Base-by-base conservation (phyloP, 2,329 filamentous ascomycete genomes). In the Hypoxylon sp. region DNA sequence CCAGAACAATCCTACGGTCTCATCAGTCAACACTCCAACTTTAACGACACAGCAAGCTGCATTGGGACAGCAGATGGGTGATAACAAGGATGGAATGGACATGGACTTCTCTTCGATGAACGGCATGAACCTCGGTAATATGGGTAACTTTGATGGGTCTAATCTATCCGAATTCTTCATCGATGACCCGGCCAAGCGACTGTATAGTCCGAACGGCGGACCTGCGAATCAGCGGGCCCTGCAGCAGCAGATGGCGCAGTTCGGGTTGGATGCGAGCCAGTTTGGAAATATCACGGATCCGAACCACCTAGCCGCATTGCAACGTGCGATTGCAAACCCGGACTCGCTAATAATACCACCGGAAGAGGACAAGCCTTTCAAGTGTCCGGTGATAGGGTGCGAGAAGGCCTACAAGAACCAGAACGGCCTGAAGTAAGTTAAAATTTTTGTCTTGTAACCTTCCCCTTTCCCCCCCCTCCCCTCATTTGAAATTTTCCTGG, bases 371-470 rank as follows among this genome's bases (percentile, higher is more conserved):
- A 99, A 98, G 80, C 95, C 95, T 0, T 99, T 97, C 84, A 92
- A 94, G 76, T 99, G 95, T 74, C 95, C 95, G 1, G 95, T 99
- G 52, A 97, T 99, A 76, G 95, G 95, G 5, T 99, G 95, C 74
- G 95, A 98, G 78, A 99, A 99, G 83, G 94, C 95, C 0, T 99
- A 99, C 82, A 99, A 99, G 85, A 99, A 99, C 78, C 95, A 98
- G 77, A 99, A 99, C 71, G 95, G 95, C 51, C 84, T 99, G 59
- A 99, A 98, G 87, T 99, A 93, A 71, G 82, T 80, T 64, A 56
- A 57, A 49, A 67, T 50, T 46, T 37, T 49, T 22, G 13, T 51
- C 30, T 30, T 30, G 32, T 15, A 24, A 50, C 37, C 24, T 30
- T 47, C 8, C 19, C 39, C 22, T n/a, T n/a, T n/a, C n/a, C n/a